phyloP scores from a whole-genome alignment of 2,329 filamentous ascomycete species.

The Anisogramma anomala region DNA sequence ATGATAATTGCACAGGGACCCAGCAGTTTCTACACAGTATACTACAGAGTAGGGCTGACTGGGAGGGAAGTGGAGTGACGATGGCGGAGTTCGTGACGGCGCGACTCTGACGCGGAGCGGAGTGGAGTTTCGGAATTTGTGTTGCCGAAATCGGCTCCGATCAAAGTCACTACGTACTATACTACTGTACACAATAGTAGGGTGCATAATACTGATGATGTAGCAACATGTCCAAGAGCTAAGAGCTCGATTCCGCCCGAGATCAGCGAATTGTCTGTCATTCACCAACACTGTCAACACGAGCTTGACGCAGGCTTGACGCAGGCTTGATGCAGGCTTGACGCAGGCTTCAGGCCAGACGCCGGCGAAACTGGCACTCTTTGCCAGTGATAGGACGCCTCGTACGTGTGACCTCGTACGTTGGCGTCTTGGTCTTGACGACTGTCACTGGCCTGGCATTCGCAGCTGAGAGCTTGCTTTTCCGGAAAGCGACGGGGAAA shows the following conservation, averaged over 20 bases:
- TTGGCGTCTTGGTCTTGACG: background rate
- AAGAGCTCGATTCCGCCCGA: background rate
- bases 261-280: background rate
- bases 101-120: no score
- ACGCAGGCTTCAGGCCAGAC: slow-evolving; percentile 6
- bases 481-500: background rate
- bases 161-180: no score
- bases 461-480: background rate
- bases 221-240: no score
- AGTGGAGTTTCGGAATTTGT: no score
- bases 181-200: no score
- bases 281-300: slow-evolving; percentile 3
- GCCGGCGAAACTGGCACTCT: background rate
- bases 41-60: no score
- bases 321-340: slow-evolving; percentile 1
- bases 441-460: no score
- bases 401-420: background rate
- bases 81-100: background rate
- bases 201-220: no score
- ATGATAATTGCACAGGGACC: no score
- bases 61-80: background rate
- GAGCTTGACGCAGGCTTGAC: slow-evolving; percentile 7
- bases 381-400: slow-evolving; percentile 6
- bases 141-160: no score
- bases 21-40: no score